These are phyloP conservation scores for Pichia sp. DNA, from an alignment of 1,139 yeast genomes.

Conservation along the genomic window DNA sequence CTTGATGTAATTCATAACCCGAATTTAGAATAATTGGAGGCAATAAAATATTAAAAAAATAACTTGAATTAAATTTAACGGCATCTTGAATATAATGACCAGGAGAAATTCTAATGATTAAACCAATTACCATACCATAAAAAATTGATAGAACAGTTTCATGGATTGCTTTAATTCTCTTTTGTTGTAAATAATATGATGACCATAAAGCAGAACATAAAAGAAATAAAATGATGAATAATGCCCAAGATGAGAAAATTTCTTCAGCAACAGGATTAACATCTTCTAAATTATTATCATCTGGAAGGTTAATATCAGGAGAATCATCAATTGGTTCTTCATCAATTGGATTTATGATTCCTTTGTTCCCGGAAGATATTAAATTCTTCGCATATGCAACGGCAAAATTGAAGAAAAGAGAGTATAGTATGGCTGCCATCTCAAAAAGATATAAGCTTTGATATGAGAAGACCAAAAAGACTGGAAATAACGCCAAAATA, in stretches of 20 bases:
- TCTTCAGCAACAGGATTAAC: slow-evolving; percentile 94
- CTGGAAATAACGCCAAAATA: no score
- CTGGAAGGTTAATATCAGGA: slow-evolving; percentile 47
- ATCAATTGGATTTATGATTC: slow-evolving; percentile 8
- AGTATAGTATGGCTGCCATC: neutral
- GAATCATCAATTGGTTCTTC: slow-evolving; percentile 36
- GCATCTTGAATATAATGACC: slow-evolving; percentile 97
- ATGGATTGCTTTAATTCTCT: slow-evolving; percentile 88
- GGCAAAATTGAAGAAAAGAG: neutral
- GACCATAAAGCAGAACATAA: slow-evolving; percentile 92
- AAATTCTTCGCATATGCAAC: slow-evolving; percentile 7
- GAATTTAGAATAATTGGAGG: slow-evolving; percentile 97
- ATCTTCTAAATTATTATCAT: slow-evolving; percentile 51
- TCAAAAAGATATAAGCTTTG: neutral
- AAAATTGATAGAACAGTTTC: slow-evolving; percentile 95
- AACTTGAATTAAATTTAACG: slow-evolving; percentile 88
- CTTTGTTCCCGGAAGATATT: neutral
- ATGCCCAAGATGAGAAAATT: slow-evolving; percentile 94
- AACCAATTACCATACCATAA: slow-evolving; percentile 94
- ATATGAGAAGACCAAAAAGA: no score
- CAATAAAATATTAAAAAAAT: slow-evolving; percentile 85
- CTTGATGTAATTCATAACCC: slow-evolving; percentile 94
- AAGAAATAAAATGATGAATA: slow-evolving; percentile 75
- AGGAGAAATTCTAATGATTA: slow-evolving; percentile 81
- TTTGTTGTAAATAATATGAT: slow-evolving; percentile 84